Base-by-base conservation (phyloP, 1,284 basidiomycete genomes). In the Moniliophthora roreri region DNA sequence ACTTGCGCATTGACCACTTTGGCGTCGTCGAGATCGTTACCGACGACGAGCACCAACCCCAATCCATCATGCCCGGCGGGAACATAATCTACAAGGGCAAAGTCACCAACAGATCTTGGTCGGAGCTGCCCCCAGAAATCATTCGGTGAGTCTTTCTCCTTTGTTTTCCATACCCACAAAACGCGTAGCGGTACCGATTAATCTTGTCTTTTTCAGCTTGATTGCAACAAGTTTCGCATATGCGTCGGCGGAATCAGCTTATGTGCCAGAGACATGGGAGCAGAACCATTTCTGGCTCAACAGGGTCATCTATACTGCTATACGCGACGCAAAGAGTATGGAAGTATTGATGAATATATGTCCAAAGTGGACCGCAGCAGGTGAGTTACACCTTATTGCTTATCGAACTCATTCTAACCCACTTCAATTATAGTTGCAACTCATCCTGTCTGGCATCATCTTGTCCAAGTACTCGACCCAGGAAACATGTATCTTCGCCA, bases 41-140 rank as follows among this genome's bases (percentile, higher is more conserved):
- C 24, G 48, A 48, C 45, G 48, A 42, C 39, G 20, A 41, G 36
- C 16, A 48, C 32, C 10, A 35, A 34, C 38, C 24, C 16, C 23
- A 15, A 18, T 16, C 38, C 20, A 42, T 34, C 41, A 53, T 54
- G 55, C 20, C 48, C 32, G 9, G 16, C 38, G 50, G 44, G 9
- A 46, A 48, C 6, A 58, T 57, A 10, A 56, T 70, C 7, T 81
- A 80, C 72, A 89, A 89, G 66, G 86, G 86, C 52, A 89, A 89
- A 69, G 70, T 74, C 13, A 76, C 81, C 13, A 72, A 80, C 60
- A 75, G 84, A 67, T 87, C 82, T 36, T 89, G 87, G 87, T 76
- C 78, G 16, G 78, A 88, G 61, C 70, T 89, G 11, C 87, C 87
- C 3, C 75, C 79, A 46, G 87, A 89, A 66, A 76, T 89, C 62